These are phyloP conservation scores for Calocera cornea DNA, from an alignment of 768 basidiomycete species.

Conservation along the genomic window DNA sequence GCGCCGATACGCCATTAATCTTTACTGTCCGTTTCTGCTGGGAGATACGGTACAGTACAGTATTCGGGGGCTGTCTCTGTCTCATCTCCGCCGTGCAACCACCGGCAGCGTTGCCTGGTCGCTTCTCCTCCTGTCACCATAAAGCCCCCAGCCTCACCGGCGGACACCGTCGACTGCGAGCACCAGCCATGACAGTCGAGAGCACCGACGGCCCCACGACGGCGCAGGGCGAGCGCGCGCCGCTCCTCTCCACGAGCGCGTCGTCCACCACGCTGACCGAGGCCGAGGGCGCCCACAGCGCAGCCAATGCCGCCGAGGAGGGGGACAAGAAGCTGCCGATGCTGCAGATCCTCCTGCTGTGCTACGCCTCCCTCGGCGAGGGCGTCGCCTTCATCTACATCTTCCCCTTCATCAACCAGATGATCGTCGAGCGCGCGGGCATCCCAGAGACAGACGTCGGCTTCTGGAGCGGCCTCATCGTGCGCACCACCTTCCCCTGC, in stretches of 20 bases:
- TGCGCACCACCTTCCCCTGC: background rate
- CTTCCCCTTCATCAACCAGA: slow-evolving; percentile 12
- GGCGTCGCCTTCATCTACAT: slow-evolving; percentile 12
- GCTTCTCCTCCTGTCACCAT: no score
- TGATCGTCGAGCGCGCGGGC: slow-evolving; percentile 7
- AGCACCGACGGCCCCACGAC: background rate
- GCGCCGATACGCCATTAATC: no score
- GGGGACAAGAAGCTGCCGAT: slow-evolving; percentile 11
- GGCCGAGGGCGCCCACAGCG: no score
- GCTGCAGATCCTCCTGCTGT: slow-evolving; percentile 13
- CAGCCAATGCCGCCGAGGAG: background rate
- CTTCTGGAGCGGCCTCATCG: slow-evolving; percentile 5
- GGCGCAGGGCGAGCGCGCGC: background rate
- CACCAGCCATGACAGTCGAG: background rate
- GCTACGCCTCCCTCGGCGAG: slow-evolving; percentile 9
- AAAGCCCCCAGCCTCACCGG: no score
- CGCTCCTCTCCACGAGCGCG: background rate
- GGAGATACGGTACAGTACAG: no score
- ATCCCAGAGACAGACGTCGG: slow-evolving; percentile 5
- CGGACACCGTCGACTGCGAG: no score
- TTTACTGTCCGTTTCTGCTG: no score
- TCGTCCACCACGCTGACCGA: background rate
- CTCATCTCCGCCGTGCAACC: no score
- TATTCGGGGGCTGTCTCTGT: no score
- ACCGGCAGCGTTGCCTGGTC: no score